These are phyloP conservation scores for Phytophthora hibernalis DNA, from an alignment of 352 stramenopile genomes.

Conservation along the genomic window DNA sequence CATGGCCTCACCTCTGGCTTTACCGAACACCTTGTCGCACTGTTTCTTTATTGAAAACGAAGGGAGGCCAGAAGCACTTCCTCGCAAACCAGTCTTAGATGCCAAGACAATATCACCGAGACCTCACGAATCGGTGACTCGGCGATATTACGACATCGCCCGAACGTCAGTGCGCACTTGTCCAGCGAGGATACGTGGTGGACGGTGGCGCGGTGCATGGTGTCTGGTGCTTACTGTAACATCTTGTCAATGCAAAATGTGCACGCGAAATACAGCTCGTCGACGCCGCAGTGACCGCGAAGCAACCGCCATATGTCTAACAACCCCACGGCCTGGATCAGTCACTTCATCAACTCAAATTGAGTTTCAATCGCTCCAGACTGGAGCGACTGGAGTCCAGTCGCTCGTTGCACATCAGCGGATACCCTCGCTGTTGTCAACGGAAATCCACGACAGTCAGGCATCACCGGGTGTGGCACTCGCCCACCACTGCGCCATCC, in stretches of 20 bases:
- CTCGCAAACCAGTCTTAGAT: not conserved
- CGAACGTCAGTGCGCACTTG: not conserved
- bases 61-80: not conserved
- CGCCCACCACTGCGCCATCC: not conserved
- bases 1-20: not conserved
- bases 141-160: not conserved
- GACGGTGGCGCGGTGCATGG: not conserved
- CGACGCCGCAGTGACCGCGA: too few relatives aligned
- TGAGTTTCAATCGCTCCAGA: too few relatives aligned
- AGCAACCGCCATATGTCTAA: slow-evolving; percentile 12
- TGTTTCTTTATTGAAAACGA: not conserved
- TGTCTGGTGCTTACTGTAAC: too few relatives aligned
- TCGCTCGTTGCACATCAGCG: slow-evolving; percentile 15
- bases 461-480: slow-evolving; percentile 11
- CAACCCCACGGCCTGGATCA: not conserved
- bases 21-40: not conserved
- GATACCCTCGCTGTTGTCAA: not conserved
- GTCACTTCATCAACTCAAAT: slow-evolving; percentile 1
- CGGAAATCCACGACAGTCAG: slow-evolving; percentile 2
- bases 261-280: not conserved
- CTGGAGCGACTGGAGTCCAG: too few relatives aligned
- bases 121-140: not conserved
- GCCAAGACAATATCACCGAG: not conserved
- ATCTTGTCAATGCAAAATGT: not conserved
- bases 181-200: not conserved